Base-by-base conservation (phyloP, 495 filamentous ascomycete genomes). In the Annulohypoxylon bovei region DNA sequence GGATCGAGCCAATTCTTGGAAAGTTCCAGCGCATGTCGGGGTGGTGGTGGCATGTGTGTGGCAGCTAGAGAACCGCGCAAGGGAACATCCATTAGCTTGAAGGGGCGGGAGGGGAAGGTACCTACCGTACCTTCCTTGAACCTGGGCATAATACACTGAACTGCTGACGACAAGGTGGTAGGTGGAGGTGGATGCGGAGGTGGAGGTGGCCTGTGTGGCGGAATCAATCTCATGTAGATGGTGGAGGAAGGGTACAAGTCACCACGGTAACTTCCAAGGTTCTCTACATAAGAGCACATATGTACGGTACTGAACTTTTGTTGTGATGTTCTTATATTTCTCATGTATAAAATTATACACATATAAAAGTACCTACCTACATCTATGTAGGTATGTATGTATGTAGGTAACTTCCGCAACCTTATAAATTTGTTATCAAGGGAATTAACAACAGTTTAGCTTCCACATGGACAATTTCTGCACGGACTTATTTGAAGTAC, bases 1-100 rank as follows among this genome's bases (percentile, higher is more conserved):
- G 67, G 69, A 72, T 72, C 64, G 58, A 67, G 69, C 69, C 69
- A 67, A 64, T 72, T 72, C 63, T 58, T 71, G 62, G 61, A 58
- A 44, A 62, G 62, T 67, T 63, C 64, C 64, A 67, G 57, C 56
- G 50, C 35, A 67, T 44, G 65, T 68, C 58, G 50, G 50, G 39
- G 28, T n/a, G 50, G 40, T 69, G 58, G 28, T 65, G 54, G 40
- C 37, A 35, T 33, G 23, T 20, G 57, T 49, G 71, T 52, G 68
- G 60, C 53, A 46, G 70, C 56, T 47, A 47, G 32, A 33, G 39
- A 32, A 47, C 44, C 20, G 70, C 61, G 70, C 61, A 69, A 37
- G 74, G 73, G 42, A 57, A 52, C 54, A 14, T 28, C 30, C 14
- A 28, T 46, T 59, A 71, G 35, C 27, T 70, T 61, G 52, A 62